phyloP scores from a whole-genome alignment of 345 rosid species.

The Salix koriyanagi region DNA sequence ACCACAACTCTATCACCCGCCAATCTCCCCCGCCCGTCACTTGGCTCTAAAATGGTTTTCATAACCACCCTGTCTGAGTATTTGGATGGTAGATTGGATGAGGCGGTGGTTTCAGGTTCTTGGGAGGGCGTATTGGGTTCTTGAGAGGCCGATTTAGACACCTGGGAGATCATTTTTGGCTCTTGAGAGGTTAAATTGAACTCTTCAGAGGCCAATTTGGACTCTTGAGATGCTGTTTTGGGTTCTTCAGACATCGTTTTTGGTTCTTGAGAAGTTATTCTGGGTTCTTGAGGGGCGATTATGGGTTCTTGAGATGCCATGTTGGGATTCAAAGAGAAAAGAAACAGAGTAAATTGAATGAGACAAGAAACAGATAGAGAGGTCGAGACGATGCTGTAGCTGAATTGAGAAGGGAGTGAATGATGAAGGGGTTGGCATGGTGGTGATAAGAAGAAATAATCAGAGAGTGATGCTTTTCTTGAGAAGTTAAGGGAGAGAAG shows the following conservation, averaged over 20 bases:
- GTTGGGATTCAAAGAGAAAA: not conserved
- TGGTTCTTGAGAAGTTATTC: not conserved
- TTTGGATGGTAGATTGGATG: slow-evolving; percentile 22
- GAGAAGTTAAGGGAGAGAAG: slow-evolving; percentile 36
- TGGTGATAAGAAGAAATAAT: slow-evolving; percentile 33
- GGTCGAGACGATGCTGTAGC: not conserved
- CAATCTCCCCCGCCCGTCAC: slow-evolving; percentile 44
- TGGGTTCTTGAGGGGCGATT: slow-evolving; percentile 19
- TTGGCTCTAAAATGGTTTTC: slow-evolving; percentile 43
- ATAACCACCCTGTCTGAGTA: slow-evolving; percentile 63
- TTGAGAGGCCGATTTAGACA: not conserved
- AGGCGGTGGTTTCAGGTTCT: not conserved
- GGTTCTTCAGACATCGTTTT: not conserved
- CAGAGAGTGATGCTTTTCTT: slow-evolving; percentile 37
- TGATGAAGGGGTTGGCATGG: not conserved
- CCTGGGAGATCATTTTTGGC: not conserved
- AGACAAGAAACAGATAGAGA: not conserved
- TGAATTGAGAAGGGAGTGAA: not conserved
- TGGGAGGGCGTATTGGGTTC: not conserved
- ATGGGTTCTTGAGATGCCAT: not conserved
- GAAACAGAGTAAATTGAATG: not conserved
- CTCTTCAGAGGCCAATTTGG: not conserved
- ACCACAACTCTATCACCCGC: slow-evolving; percentile 48
- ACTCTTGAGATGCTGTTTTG: not conserved
- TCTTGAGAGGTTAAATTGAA: slow-evolving; percentile 16